Evolutionary conservation across 345 rosid genomes (phyloP), one percentile per base, ranked within the genome.

Genomic region (Carallia pectinifolia): DNA sequence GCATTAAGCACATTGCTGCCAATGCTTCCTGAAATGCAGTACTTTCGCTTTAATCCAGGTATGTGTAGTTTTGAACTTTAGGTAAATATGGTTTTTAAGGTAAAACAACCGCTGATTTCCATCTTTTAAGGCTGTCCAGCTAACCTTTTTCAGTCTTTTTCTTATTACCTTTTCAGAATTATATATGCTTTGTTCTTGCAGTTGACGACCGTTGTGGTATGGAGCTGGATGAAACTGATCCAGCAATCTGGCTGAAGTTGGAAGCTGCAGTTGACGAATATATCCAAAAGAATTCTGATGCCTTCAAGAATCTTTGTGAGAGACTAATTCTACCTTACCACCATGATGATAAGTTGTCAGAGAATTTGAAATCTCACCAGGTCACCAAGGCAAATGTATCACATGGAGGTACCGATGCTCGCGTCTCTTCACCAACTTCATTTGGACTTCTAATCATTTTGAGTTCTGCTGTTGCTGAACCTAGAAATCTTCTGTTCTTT

Each of bases 211-310:
- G 98, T 30, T 90, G 90, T 79, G 98, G 83, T 63, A 95, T 95
- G 99, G 99, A 95, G 80, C 87, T 95, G 74, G 98, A 92, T 80
- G 99, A 95, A 80, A 95, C 99, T 77, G 99, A 95, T 83, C 99
- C 98, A 58, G 86, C 99, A 50, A 80, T 88, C 58, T 95, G 99
- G 99, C 79, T 74, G 53, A 92, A 92, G 82, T 71, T 95, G 83
- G 98, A 95, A 88, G 90, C 88, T 76, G 88, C 91, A 63, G 81
- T 89, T 53, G 84, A 87, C 56, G 97, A 95, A 76, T 95, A 89
- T 76, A 84, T 92, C 44, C 89, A 88, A 66, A 79, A 75, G 36
- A 95, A 89, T 81, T 79, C 96, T 5, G 87, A 81, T 72, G 82
- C 88, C 52, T 79, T 95, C 59, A 89, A 92, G 75, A 84, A 83